phyloP scores from a whole-genome alignment of 768 basidiomycete species.

The Boletus edulis region DNA sequence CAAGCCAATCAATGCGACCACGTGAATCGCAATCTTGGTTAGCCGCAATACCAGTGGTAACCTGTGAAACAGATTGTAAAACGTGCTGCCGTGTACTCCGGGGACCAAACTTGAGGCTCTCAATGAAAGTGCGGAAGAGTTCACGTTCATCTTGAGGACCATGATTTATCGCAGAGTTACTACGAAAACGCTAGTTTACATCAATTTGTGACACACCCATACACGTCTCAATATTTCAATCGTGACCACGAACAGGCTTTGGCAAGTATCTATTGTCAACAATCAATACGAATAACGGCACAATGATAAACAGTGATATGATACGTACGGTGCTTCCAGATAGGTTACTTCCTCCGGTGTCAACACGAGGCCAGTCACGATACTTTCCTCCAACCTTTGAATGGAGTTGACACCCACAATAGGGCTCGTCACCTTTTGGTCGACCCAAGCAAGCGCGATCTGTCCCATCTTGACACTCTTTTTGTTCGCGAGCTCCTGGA shows the following conservation, averaged over 20 bases:
- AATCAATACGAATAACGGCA: conserved; percentile 1
- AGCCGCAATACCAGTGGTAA: too few relatives aligned
- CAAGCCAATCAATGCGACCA: too few relatives aligned
- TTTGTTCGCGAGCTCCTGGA: conserved; percentile 41
- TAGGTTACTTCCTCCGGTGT: conserved; percentile 29
- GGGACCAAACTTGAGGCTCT: too few relatives aligned
- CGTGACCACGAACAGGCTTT: conserved; percentile 18
- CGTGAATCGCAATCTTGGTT: too few relatives aligned
- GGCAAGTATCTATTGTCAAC: conserved; percentile 12
- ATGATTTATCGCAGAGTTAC: too few relatives aligned
- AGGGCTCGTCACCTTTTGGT: conserved; percentile 41
- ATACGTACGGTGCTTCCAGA: conserved; percentile 29
- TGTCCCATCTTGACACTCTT: conserved; percentile 42
- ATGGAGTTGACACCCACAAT: conserved; percentile 42
- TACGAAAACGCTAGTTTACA: too few relatives aligned
- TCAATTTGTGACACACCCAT: neutral
- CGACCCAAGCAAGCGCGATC: conserved; percentile 43
- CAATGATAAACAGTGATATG: neutral
- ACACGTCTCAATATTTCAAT: neutral
- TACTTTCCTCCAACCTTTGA: conserved; percentile 28
- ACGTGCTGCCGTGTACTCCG: too few relatives aligned
- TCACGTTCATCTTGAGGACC: too few relatives aligned
- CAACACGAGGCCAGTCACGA: conserved; percentile 23
- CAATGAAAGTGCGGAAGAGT: too few relatives aligned
- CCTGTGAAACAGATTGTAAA: too few relatives aligned